A percentile compares a stretch with the other conserved stretches of the same genome.
These are phyloP conservation scores for Kalanchoe fedtschenkoi DNA, from an alignment of 164 flowering plant genomes.

Conservation along the genomic window DNA sequence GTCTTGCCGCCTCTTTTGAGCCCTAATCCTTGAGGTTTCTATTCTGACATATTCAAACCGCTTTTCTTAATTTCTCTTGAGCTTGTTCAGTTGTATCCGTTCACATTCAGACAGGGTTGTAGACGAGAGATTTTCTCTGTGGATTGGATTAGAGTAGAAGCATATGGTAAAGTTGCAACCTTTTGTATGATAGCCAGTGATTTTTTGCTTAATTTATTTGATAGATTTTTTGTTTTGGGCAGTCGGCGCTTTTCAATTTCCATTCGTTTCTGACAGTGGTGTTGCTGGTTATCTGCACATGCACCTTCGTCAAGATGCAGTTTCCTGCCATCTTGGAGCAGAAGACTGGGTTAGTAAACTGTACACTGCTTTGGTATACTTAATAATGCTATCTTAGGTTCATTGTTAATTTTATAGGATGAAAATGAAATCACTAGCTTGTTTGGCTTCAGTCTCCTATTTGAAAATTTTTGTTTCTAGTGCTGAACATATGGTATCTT, in stretches of 20 bases:
- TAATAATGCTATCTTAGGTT: background rate
- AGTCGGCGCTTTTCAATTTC: constrained; percentile 12
- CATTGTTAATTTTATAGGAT: too few relatives aligned
- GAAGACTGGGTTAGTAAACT: constrained; percentile 6
- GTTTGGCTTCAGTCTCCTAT: too few relatives aligned
- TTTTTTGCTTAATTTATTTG: background rate
- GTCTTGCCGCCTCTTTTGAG: too few relatives aligned
- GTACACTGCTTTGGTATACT: background rate
- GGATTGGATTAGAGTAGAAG: too few relatives aligned
- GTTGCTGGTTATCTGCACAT: constrained; percentile 8
- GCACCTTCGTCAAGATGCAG: constrained; percentile 11
- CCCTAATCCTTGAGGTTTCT: too few relatives aligned
- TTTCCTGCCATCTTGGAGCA: constrained; percentile 12
- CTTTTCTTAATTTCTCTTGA: too few relatives aligned
- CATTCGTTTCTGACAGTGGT: constrained; percentile 12
- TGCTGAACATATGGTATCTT: too few relatives aligned
- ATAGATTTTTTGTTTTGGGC: background rate
- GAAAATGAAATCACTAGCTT: too few relatives aligned
- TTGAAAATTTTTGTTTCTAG: background rate
- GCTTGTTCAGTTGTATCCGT: too few relatives aligned
- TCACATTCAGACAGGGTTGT: too few relatives aligned
- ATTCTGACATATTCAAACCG: too few relatives aligned
- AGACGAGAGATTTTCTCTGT: too few relatives aligned
- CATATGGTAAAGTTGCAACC: background rate
- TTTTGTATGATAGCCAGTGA: background rate